These are phyloP conservation scores for Melampsora americana DNA, from an alignment of 1,284 basidiomycete genomes.

Conservation along the genomic window DNA sequence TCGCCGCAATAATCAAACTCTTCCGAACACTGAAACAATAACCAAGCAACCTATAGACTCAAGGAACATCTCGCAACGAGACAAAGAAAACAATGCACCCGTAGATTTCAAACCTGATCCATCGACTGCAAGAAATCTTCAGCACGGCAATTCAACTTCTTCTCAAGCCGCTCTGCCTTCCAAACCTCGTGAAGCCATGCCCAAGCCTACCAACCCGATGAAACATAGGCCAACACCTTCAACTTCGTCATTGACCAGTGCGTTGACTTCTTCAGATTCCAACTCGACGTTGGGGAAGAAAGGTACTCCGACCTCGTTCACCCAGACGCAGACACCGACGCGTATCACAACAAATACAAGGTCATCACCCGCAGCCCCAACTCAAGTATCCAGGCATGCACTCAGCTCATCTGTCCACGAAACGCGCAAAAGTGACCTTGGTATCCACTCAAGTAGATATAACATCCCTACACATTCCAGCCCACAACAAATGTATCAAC, in stretches of 20 bases:
- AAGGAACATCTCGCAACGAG: background rate
- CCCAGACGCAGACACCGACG: background rate
- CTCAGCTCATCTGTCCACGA: background rate
- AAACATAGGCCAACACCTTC: background rate
- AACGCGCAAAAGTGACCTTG: background rate
- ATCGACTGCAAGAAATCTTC: background rate
- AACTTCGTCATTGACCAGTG: background rate
- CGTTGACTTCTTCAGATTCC: background rate
- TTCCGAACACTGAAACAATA: background rate
- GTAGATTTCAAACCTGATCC: background rate
- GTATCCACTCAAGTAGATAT: background rate
- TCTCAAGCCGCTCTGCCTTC: background rate
- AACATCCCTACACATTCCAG: background rate
- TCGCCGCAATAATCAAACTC: constrained; percentile 17
- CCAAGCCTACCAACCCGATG: background rate
- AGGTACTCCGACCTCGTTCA: background rate
- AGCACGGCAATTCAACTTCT: background rate
- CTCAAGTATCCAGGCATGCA: background rate
- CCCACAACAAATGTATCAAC: background rate
- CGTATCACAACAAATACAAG: background rate
- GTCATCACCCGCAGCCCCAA: background rate
- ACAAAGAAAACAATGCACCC: background rate
- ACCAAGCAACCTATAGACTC: background rate
- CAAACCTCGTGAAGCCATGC: background rate
- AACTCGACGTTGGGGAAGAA: background rate